phyloP scores from a whole-genome alignment of 164 flowering plant genomes.

The Brasenia schreberi region DNA sequence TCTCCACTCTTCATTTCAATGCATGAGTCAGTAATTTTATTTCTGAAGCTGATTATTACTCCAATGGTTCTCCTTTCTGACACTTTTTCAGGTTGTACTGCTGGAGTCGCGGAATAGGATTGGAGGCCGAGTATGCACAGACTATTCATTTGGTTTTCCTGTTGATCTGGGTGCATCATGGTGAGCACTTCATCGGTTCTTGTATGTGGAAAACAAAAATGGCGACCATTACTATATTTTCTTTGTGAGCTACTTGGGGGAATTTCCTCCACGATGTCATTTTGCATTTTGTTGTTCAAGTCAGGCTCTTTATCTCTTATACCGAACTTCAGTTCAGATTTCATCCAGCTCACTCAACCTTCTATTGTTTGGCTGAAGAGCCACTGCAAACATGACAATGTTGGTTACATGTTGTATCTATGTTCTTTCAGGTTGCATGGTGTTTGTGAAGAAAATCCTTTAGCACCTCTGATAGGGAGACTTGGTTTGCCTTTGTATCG shows the following conservation, averaged over 20 bases:
- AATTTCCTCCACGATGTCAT: no score
- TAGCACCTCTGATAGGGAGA: conserved; percentile 80
- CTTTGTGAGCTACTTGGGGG: no score
- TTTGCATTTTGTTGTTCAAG: no score
- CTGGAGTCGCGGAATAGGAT: conserved; percentile 79
- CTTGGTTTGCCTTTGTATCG: conserved; percentile 84
- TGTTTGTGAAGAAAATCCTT: conserved; percentile 86
- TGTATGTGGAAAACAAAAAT: neutral
- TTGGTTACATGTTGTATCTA: neutral
- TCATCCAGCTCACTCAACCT: no score
- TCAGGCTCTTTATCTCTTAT: no score
- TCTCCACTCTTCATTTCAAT: neutral
- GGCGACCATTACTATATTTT: no score
- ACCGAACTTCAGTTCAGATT: no score
- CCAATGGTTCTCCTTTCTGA: neutral
- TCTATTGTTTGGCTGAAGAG: no score
- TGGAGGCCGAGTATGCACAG: conserved; percentile 79
- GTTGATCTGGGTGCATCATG: conserved; percentile 93
- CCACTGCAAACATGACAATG: neutral
- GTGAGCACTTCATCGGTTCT: conserved; percentile 16
- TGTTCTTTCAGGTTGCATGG: conserved; percentile 81
- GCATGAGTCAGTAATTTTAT: neutral
- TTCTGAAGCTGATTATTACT: neutral
- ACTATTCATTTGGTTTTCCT: conserved; percentile 85
- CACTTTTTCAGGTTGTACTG: conserved; percentile 41